Evolutionary conservation across 495 filamentous ascomycete genomes (phyloP), one percentile per base, ranked within the genome.

Genomic region (Talaromyces thailandensis): DNA sequence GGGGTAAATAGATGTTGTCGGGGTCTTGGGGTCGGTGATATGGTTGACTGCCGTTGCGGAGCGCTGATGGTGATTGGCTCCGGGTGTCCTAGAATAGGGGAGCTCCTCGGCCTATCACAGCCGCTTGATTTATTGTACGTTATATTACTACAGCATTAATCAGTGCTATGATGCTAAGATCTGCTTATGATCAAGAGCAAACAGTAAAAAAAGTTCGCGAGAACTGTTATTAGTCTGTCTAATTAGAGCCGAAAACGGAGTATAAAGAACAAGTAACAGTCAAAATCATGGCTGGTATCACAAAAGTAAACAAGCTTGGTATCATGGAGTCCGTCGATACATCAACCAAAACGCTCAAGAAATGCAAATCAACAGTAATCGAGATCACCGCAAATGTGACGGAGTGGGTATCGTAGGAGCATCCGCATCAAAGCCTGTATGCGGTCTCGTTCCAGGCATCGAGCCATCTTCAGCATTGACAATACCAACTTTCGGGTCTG

Each of bases 401-500:
- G 37, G 26, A 21, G 14, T 28, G 4, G 57, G 35, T n/a, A 16
- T 6, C n/a, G 58, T 29, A 52, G 59, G 61, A 50, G 48, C 57
- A 16, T 48, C 31, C 4, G 31, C 8, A 48, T 50, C 48, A 37
- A 52, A 55, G 1, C 73, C 74, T 53, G 73, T 78, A 51, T 70
- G 73, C 6, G 77, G 77, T 53, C 76, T 68, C 35, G 75, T 80
- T 28, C 73, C 73, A 2, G 76, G 68, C 8, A 73, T 56, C 0
- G 77, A 80, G 8, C 67, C 63, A 7, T 66, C 71, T 40, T 79
- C 76, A 26, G 73, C 76, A 28, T 74, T 74, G 11, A 78, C 73
- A 35, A 80, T 74, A 51, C 81, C 83, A 51, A 91, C 77, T 68
- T 91, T 85, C 1, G 90, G 90, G 69, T 93, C 88, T 0, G 89